phyloP scores from a whole-genome alignment of 352 stramenopile genomes.

The Elongisporangium prolatum region DNA sequence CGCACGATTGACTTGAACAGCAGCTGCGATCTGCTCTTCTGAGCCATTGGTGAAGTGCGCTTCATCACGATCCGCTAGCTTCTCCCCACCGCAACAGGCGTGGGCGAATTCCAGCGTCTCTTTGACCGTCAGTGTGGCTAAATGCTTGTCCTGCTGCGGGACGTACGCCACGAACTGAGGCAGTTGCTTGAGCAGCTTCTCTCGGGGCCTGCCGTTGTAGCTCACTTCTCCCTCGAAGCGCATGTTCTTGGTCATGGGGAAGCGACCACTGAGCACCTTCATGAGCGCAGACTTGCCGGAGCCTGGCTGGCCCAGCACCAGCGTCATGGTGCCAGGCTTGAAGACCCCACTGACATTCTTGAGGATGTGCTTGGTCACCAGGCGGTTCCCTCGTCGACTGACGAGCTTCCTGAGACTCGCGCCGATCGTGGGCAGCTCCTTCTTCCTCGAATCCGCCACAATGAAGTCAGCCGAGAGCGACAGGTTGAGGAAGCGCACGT shows the following conservation, averaged over 20 bases:
- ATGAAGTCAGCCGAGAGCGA: conserved; percentile 22
- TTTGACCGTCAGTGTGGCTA: conserved; percentile 15
- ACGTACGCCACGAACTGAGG: conserved; percentile 28
- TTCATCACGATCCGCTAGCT: conserved; percentile 20
- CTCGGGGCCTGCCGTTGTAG: conserved; percentile 19
- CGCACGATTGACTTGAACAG: background rate
- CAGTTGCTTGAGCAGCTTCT: conserved; percentile 9
- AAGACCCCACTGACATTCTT: conserved; percentile 31
- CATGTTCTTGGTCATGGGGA: conserved; percentile 16
- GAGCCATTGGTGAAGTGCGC: conserved; percentile 14
- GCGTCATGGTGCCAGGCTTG: conserved; percentile 26
- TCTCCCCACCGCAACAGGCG: conserved; percentile 13
- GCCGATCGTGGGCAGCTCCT: conserved; percentile 26
- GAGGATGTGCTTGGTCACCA: conserved; percentile 30
- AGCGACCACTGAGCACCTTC: conserved; percentile 14
- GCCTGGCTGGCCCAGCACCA: conserved; percentile 24
- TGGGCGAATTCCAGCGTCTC: conserved; percentile 34
- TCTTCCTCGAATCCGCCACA: conserved; percentile 11
- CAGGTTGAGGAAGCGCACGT: conserved; percentile 24
- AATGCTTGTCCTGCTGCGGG: conserved; percentile 20
- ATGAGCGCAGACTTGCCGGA: conserved; percentile 21
- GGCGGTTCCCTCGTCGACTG: conserved; percentile 14
- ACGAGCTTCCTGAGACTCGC: conserved; percentile 19
- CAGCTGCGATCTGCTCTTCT: conserved; percentile 6
- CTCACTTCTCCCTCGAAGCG: conserved; percentile 15